Conservation (phyloP, 2,329 filamentous ascomycete genomes). For the Ascochyta clinopodiicola region DNA sequence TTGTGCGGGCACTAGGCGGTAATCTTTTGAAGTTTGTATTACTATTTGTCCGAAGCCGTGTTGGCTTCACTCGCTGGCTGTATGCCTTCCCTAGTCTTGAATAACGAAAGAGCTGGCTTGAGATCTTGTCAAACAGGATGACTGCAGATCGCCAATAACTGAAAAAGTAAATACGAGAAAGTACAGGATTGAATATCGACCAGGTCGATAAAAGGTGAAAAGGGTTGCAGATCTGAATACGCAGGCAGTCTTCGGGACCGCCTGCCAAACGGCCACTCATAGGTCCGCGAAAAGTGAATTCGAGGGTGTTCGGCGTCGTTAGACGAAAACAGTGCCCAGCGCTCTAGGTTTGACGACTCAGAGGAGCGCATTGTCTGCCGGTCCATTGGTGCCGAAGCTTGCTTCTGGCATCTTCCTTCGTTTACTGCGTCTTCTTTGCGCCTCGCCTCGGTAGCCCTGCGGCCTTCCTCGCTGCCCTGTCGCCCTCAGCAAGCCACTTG, state of each 20-base stretch:
- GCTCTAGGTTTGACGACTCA: neutral
- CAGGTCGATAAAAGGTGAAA: neutral
- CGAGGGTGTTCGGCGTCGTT: neutral
- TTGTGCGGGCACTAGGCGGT: neutral
- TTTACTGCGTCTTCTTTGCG: slow-evolving; percentile 36
- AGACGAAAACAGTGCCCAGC: neutral
- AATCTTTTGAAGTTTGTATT: slow-evolving; percentile 5
- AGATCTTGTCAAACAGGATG: neutral
- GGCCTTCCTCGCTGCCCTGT: slow-evolving; percentile 67
- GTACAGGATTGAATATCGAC: neutral
- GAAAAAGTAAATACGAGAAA: slow-evolving; percentile 8
- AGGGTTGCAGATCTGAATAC: neutral
- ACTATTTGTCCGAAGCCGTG: slow-evolving; percentile 9
- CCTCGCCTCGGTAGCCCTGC: slow-evolving; percentile 47
- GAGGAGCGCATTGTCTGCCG: neutral
- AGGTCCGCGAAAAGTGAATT: neutral
- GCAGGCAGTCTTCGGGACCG: neutral
- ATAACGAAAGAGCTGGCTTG: slow-evolving; percentile 1
- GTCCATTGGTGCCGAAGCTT: neutral
- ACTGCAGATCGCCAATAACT: neutral
- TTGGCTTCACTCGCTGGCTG: slow-evolving; percentile 2
- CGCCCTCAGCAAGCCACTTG: slow-evolving; percentile 91
- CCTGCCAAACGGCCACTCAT: neutral
- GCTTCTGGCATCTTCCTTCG: neutral
- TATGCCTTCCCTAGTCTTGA: slow-evolving; percentile 15